Evolutionary conservation across 1,284 basidiomycete species (phyloP), one percentile per base, ranked within the genome.

Genomic region (Tilletiopsis washingtonensis): DNA sequence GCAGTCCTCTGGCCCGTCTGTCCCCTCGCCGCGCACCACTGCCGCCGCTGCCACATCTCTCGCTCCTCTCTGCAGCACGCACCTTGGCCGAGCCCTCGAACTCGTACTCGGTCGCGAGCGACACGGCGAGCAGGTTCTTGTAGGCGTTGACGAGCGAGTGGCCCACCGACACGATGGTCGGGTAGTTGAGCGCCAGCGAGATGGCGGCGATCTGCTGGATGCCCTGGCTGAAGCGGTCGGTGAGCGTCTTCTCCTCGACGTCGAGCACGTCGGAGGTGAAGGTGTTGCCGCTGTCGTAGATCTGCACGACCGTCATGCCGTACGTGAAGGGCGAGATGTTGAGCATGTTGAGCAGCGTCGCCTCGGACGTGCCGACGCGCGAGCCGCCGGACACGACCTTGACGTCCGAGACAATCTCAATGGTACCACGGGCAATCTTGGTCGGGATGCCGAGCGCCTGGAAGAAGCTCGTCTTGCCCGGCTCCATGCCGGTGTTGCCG

Each of bases 391-490:
- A 78, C 69, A 98, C 89, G 79, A 98, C 91, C 80, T 94, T 85
- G 74, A 98, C 86, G 75, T 97, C 93, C 62, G 84, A 83, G 58
- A 96, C 90, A 75, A 98, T 99, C 86, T 99, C 93, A 74, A 99
- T 98, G 52, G 94, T 98, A 83, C 93, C 93, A 85, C 93, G 88
- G 54, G 94, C 91, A 72, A 99, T 98, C 84, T 99, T 99, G 78
- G 93, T 99, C 46, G 94, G 93, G 76, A 99, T 91, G 81, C 88
- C 87, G 74, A 99, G 85, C 56, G 93, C 93, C 82, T 99, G 93
- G 90, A 99, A 99, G 90, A 98, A 99, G 43, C 67, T 71, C 11
- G 70, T 71, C 68, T 72, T 72, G 54, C 69, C 69, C 73, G 93
- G 93, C 77, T 97, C 94, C 93, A 99, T 99, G 77, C 93, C 93